Evolutionary conservation across 306 rosid species (phyloP).

Genomic region (Dalbergia oliveri): DNA sequence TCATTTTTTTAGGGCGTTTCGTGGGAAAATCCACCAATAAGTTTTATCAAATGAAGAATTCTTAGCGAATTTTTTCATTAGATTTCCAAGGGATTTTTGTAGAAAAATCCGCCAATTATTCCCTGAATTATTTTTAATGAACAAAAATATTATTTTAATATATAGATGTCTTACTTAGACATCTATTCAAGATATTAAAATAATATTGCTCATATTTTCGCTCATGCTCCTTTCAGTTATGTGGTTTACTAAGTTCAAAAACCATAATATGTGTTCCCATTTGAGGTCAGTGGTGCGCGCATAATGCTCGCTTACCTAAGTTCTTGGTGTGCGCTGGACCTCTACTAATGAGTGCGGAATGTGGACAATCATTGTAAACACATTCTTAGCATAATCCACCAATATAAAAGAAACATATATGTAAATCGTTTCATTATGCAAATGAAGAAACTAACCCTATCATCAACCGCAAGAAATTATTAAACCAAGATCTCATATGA

Average conservation of each 20-base stretch:
- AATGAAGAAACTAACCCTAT: constrained; percentile 12
- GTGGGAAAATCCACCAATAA: too few relatives aligned
- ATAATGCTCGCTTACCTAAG: constrained; percentile 42
- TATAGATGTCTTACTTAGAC: too few relatives aligned
- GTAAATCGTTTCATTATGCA: constrained; percentile 3
- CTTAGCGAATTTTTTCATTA: too few relatives aligned
- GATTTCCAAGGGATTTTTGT: too few relatives aligned
- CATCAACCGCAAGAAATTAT: constrained; percentile 24
- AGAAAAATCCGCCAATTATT: too few relatives aligned
- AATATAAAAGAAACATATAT: neutral
- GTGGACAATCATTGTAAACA: constrained; percentile 31
- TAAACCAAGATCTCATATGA: neutral
- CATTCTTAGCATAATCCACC: constrained; percentile 35
- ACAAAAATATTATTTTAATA: too few relatives aligned
- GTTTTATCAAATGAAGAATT: too few relatives aligned
- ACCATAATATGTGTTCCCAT: constrained; percentile 40
- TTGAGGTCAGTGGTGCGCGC: constrained; percentile 34
- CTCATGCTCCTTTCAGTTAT: neutral
- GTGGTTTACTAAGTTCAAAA: constrained; percentile 30
- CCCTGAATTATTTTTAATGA: too few relatives aligned
- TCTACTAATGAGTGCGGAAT: constrained; percentile 23
- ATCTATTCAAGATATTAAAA: too few relatives aligned
- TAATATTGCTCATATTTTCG: too few relatives aligned
- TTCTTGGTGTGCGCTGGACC: constrained; percentile 38
- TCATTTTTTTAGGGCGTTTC: too few relatives aligned